Evolutionary conservation across 2,329 filamentous ascomycete genomes (phyloP).

Genomic region (Cercospora janseana): DNA sequence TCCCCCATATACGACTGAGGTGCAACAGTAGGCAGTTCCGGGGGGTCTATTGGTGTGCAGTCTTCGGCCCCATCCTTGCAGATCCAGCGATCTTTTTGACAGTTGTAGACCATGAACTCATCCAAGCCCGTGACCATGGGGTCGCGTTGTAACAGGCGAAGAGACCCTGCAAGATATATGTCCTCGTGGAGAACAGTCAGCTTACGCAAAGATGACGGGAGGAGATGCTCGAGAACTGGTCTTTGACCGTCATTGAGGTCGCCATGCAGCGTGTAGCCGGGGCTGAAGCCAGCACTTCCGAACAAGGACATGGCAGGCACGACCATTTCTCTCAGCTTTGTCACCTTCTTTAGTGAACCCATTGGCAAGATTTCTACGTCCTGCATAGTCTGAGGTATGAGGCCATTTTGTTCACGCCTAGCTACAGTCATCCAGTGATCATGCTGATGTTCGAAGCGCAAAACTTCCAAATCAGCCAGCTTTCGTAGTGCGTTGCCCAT

Average conservation of each 20-base stretch:
- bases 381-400: neutral
- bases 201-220: conserved; percentile 2
- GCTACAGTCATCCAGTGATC: neutral
- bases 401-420: neutral
- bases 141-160: conserved; percentile 2
- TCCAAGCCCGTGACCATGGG: conserved; percentile 1
- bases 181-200: conserved; percentile 8
- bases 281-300: conserved; percentile 1
- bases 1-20: neutral
- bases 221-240: neutral
- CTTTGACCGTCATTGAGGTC: neutral
- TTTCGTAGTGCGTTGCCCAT: neutral
- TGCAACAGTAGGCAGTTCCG: neutral
- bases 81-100: conserved; percentile 8
- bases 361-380: neutral
- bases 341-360: neutral
- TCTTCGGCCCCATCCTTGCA: conserved; percentile 2
- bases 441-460: neutral
- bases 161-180: conserved; percentile 1
- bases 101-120: conserved; percentile 2
- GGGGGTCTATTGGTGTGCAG: neutral
- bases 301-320: conserved; percentile 3
- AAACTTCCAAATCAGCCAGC: neutral
- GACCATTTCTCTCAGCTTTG: neutral
- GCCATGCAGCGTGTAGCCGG: neutral